Evolutionary conservation across 768 basidiomycete species (phyloP).

Genomic region (Tylopilus subfusipes): DNA sequence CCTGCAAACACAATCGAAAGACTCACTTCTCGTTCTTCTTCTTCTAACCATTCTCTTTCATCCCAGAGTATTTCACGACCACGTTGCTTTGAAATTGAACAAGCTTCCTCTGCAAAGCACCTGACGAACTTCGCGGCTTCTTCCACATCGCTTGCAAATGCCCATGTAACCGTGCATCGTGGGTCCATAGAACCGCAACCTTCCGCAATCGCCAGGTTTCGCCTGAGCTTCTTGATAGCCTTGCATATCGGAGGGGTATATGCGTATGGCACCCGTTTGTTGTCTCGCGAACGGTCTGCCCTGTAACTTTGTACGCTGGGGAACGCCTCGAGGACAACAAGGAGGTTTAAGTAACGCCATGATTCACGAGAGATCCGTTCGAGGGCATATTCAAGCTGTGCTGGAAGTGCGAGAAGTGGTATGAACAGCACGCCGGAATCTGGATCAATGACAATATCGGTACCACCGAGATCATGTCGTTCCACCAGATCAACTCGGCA

Average conservation of each 20-base stretch:
- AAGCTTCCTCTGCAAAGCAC: conserved; percentile 56
- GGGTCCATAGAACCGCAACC: conserved; percentile 50
- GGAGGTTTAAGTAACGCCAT: conserved; percentile 55
- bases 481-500: conserved; percentile 61
- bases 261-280: conserved; percentile 32
- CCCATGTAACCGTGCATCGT: conserved; percentile 45
- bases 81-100: conserved; percentile 39
- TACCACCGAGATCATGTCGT: conserved; percentile 54
- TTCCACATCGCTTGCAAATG: conserved; percentile 58
- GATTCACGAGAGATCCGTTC: conserved; percentile 49
- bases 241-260: conserved; percentile 69
- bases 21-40: conserved; percentile 50
- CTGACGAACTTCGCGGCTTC: conserved; percentile 58
- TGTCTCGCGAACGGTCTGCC: conserved; percentile 5
- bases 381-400: conserved; percentile 43
- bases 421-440: conserved; percentile 54
- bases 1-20: conserved; percentile 9
- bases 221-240: conserved; percentile 62
- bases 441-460: conserved; percentile 66
- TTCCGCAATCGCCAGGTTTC: conserved; percentile 60
- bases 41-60: conserved; percentile 58
- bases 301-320: conserved; percentile 42
- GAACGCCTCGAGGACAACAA: conserved; percentile 68
- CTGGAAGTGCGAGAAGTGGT: conserved; percentile 45
- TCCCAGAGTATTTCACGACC: conserved; percentile 49